These are phyloP conservation scores for Fomitopsis betulina DNA, from an alignment of 1,284 basidiomycete species.

Conservation along the genomic window DNA sequence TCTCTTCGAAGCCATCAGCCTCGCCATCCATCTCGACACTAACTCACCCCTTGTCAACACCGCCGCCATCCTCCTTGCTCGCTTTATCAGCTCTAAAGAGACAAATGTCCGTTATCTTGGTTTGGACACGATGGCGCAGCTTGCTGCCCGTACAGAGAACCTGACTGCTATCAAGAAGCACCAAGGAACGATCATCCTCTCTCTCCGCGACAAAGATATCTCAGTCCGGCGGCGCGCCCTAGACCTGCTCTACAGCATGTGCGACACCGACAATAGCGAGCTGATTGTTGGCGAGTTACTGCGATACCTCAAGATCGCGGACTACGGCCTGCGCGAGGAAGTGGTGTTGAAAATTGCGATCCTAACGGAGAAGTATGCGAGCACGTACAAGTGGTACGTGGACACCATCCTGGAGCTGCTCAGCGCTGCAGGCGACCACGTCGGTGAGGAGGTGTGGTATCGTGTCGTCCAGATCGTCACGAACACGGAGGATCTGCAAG, in stretches of 20 bases:
- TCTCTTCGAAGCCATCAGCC: slow-evolving; percentile 96
- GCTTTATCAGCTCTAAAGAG: slow-evolving; percentile 96
- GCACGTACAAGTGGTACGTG: slow-evolving; percentile 93
- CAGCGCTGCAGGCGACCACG: slow-evolving; percentile 95
- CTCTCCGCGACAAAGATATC: slow-evolving; percentile 95
- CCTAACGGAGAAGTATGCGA: slow-evolving; percentile 95
- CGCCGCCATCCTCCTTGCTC: slow-evolving; percentile 89
- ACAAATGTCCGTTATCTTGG: slow-evolving; percentile 98
- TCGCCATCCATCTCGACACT: slow-evolving; percentile 95
- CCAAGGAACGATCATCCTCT: slow-evolving; percentile 92
- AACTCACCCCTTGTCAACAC: slow-evolving; percentile 86
- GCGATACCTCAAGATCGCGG: slow-evolving; percentile 89
- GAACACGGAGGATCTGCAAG: slow-evolving; percentile 95
- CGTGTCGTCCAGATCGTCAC: slow-evolving; percentile 98
- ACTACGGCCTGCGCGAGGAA: slow-evolving; percentile 94
- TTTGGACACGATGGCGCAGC: slow-evolving; percentile 96
- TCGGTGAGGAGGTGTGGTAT: slow-evolving; percentile 99
- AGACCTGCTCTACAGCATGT: slow-evolving; percentile 98
- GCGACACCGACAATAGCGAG: slow-evolving; percentile 93
- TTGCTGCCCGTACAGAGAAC: slow-evolving; percentile 89
- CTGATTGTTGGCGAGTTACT: slow-evolving; percentile 93
- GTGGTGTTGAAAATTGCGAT: slow-evolving; percentile 99
- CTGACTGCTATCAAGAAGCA: slow-evolving; percentile 93
- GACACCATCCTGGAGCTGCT: slow-evolving; percentile 95
- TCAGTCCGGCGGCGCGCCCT: slow-evolving; percentile 92